A percentile compares a stretch with the other conserved stretches of the same genome.
phyloP scores from a whole-genome alignment of 2,329 filamentous ascomycete genomes.

The Xylariaceae sp. region DNA sequence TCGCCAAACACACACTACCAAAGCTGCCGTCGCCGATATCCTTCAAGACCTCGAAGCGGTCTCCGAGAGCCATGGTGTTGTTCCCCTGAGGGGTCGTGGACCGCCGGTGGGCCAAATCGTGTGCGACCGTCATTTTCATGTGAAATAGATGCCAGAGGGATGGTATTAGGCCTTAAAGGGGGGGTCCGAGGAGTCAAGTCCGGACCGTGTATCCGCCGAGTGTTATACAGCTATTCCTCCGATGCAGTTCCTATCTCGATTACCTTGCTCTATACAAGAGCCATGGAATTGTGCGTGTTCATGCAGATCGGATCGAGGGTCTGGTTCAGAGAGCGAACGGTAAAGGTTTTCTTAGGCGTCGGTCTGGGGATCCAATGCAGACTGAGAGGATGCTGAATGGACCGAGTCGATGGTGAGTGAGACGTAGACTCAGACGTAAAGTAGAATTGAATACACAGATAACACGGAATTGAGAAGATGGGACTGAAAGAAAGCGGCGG shows the following conservation, averaged over 20 bases:
- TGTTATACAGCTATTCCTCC: conserved; percentile 25
- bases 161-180: conserved; percentile 7
- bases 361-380: conserved; percentile 5
- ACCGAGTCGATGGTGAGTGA: conserved; percentile 10
- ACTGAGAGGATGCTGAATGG: conserved; percentile 17
- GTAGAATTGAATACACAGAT: conserved; percentile 8
- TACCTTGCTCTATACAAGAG: conserved; percentile 37
- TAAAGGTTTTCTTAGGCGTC: conserved; percentile 9
- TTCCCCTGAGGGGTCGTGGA: conserved; percentile 48
- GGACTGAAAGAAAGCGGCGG: conserved; percentile 18
- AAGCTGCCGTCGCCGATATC: conserved; percentile 99
- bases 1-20: conserved; percentile 86
- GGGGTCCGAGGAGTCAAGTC: conserved; percentile 3
- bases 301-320: conserved; percentile 31
- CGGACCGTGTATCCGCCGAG: conserved; percentile 12
- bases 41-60: conserved; percentile 94
- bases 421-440: conserved; percentile 13
- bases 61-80: conserved; percentile 64
- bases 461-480: conserved; percentile 17
- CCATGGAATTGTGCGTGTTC: conserved; percentile 32
- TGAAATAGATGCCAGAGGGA: conserved; percentile 16
- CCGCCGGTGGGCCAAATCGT: conserved; percentile 66
- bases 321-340: conserved; percentile 10
- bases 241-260: conserved; percentile 23
- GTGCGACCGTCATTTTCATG: conserved; percentile 67